Percentiles rank a stretch among this genome's conserved stretches.
Evolutionary conservation across 1,284 basidiomycete genomes (phyloP).

Genomic region (Phaffia rhodozyma): DNA sequence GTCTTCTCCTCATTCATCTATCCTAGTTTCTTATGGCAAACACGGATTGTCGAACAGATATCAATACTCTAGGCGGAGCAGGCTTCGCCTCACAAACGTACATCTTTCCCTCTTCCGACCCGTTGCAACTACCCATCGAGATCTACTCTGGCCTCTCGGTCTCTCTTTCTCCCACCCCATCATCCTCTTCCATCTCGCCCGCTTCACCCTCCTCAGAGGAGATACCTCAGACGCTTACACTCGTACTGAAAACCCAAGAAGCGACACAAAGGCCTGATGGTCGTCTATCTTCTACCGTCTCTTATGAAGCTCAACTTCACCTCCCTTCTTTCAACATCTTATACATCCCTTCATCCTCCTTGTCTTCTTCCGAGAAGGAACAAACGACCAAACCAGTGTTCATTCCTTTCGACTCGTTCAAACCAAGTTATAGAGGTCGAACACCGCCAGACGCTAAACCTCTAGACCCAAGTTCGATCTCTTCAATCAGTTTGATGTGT

Average conservation of each 20-base stretch:
- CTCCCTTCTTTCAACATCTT: conserved; percentile 1
- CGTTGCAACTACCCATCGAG: conserved; percentile 24
- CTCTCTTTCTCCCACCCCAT: background rate
- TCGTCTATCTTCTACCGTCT: conserved; percentile 32
- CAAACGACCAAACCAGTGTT: conserved; percentile 16
- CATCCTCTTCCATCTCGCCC: background rate
- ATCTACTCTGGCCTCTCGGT: conserved; percentile 26
- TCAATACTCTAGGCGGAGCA: conserved; percentile 39
- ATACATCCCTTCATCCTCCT: conserved; percentile 1
- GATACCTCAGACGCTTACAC: conserved; percentile 25
- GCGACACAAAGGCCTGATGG: conserved; percentile 31
- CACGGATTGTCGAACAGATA: conserved; percentile 28
- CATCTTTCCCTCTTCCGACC: conserved; percentile 25
- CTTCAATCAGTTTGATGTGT: conserved; percentile 35
- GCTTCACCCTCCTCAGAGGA: conserved; percentile 21
- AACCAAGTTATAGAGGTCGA: conserved; percentile 37
- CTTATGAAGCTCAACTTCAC: conserved; percentile 37
- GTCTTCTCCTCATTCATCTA: background rate
- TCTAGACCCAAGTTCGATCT: conserved; percentile 26
- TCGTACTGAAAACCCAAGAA: conserved; percentile 36
- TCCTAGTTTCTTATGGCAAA: background rate
- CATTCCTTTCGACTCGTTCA: conserved; percentile 36
- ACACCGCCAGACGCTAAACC: conserved; percentile 24
- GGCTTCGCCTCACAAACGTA: conserved; percentile 42
- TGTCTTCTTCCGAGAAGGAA: background rate